Evolutionary conservation across 2,329 filamentous ascomycete species (phyloP).

Genomic region (Westerdykella ornata): DNA sequence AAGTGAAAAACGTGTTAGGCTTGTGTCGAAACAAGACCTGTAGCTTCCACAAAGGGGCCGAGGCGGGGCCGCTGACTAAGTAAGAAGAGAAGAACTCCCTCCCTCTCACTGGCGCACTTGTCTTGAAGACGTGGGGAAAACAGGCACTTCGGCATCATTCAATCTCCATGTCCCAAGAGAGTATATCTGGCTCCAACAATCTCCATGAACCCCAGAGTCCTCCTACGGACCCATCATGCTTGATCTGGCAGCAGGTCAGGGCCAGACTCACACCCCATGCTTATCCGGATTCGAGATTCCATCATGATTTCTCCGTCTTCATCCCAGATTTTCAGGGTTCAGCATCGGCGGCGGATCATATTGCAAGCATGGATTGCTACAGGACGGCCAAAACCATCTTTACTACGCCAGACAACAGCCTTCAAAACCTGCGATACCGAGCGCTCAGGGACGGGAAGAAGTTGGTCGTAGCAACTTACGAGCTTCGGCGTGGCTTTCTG

Average conservation of each 20-base stretch:
- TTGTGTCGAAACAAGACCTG: no score
- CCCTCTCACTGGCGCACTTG: no score
- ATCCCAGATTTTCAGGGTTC: slow-evolving; percentile 41
- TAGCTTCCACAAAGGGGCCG: background rate
- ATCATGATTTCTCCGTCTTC: slow-evolving; percentile 41
- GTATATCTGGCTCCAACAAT: no score
- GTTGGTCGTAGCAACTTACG: slow-evolving; percentile 40
- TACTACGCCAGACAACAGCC: slow-evolving; percentile 41
- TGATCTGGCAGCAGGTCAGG: slow-evolving; percentile 30
- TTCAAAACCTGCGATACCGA: slow-evolving; percentile 37
- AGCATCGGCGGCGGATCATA: slow-evolving; percentile 23
- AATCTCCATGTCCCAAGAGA: no score
- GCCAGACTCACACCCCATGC: slow-evolving; percentile 35
- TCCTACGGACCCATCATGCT: no score
- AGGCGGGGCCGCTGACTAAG: background rate
- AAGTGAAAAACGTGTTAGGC: no score
- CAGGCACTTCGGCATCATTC: background rate
- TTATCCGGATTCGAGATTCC: slow-evolving; percentile 41
- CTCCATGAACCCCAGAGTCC: no score
- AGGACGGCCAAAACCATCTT: slow-evolving; percentile 30
- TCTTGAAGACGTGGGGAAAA: no score
- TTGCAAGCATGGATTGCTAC: slow-evolving; percentile 33
- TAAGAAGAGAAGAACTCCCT: no score
- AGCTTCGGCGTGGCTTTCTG: slow-evolving; percentile 39
- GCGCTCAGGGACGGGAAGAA: slow-evolving; percentile 39